Percentiles rank a stretch among this genome's conserved stretches.
These are phyloP conservation scores for Starmerella asiatica DNA, from an alignment of 805 yeast genomes.

Conservation along the genomic window DNA sequence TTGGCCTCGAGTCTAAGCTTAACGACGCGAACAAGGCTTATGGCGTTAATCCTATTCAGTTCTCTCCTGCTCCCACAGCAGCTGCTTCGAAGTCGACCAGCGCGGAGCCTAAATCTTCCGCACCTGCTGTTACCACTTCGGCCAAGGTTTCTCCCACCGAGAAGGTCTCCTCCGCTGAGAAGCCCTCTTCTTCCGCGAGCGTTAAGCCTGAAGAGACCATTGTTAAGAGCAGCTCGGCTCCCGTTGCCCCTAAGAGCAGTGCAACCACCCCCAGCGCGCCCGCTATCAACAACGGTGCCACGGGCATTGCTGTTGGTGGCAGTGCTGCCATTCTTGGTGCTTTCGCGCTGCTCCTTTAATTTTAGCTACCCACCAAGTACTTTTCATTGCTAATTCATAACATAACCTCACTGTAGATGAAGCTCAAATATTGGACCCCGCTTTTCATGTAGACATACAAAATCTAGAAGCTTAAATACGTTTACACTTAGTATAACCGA, in stretches of 20 bases:
- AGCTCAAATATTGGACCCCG: no score
- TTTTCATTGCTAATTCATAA: no score
- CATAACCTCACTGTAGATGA: no score
- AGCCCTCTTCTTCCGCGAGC: constrained; percentile 2
- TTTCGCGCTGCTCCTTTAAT: constrained; percentile 3
- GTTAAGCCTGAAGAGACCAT: background rate
- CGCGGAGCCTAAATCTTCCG: background rate
- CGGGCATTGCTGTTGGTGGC: background rate
- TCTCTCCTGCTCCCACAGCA: constrained; percentile 5
- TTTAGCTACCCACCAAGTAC: no score
- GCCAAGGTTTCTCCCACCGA: background rate
- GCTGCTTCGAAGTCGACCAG: background rate
- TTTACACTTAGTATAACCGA: no score
- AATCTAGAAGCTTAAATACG: no score
- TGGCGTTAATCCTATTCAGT: constrained; percentile 5
- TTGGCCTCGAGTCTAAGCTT: constrained; percentile 2
- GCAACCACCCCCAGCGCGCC: background rate
- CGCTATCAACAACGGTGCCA: constrained; percentile 5
- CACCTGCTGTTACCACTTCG: background rate
- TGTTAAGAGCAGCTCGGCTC: background rate
- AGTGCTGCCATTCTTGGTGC: constrained; percentile 1
- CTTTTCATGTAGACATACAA: no score
- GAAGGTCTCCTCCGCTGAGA: background rate
- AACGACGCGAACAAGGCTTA: constrained; percentile 3
- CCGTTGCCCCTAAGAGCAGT: background rate